Conservation (phyloP, 805 yeast species). For the Lipomyces orientalis region DNA sequence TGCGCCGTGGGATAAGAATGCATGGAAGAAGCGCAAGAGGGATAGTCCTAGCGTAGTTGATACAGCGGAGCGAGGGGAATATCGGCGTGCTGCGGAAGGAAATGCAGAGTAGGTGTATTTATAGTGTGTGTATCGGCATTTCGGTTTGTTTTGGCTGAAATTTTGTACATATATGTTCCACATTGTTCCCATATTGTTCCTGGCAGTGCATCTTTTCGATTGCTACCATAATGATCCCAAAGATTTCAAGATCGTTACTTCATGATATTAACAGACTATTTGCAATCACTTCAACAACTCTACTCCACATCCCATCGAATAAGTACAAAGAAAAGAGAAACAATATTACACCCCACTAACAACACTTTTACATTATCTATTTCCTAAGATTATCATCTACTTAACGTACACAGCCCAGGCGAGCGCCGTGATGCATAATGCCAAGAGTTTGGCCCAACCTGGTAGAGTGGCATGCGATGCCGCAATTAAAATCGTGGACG, state of each 20-base stretch:
- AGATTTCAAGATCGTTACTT: not conserved
- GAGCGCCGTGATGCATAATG: not conserved
- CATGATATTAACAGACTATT: not conserved
- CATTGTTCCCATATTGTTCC: not conserved
- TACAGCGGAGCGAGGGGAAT: not conserved
- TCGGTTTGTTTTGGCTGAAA: not conserved
- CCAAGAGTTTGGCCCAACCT: constrained; percentile 13
- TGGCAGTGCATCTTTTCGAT: too few species aligned
- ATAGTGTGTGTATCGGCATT: not conserved
- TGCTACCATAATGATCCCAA: too few species aligned
- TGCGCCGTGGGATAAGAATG: not conserved
- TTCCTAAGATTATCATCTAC: not conserved
- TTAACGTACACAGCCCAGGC: constrained; percentile 34
- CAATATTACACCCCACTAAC: not conserved
- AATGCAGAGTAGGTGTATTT: not conserved
- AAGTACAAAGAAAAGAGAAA: not conserved
- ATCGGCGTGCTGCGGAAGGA: not conserved
- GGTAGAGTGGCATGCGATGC: constrained; percentile 9
- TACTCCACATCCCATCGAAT: not conserved
- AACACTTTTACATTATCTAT: not conserved
- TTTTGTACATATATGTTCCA: not conserved
- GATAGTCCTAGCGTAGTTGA: not conserved
- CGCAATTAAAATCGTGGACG: constrained; percentile 27
- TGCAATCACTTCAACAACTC: not conserved
- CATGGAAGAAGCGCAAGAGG: constrained; percentile 6